These are phyloP conservation scores for Amaranthus palmeri DNA, from an alignment of 148 eudicot genomes.

Conservation along the genomic window DNA sequence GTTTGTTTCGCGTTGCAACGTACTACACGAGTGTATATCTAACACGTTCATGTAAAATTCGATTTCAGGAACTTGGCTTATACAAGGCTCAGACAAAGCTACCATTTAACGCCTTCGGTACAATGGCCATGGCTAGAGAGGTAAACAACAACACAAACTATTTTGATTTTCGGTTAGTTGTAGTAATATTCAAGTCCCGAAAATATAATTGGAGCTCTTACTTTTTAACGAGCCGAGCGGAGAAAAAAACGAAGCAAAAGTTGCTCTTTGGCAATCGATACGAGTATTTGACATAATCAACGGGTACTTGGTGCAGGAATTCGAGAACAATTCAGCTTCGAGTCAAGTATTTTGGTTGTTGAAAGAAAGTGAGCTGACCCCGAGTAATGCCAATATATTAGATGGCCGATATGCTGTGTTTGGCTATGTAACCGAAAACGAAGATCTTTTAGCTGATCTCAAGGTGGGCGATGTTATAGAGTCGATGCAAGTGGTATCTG, in stretches of 20 bases:
- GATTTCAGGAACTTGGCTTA: constrained; percentile 80
- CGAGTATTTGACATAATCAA: background rate
- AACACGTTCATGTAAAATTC: background rate
- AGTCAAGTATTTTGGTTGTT: constrained; percentile 95
- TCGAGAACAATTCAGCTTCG: constrained; percentile 83
- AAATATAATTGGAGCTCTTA: background rate
- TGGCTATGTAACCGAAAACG: constrained; percentile 85
- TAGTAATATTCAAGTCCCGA: background rate
- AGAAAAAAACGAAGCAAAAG: background rate
- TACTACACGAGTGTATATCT: background rate
- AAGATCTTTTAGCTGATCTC: constrained; percentile 82
- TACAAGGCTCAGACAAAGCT: constrained; percentile 99
- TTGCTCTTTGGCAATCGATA: background rate
- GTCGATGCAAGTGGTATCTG: constrained; percentile 78
- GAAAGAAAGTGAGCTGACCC: constrained; percentile 97
- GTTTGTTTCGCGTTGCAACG: no score
- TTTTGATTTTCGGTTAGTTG: background rate
- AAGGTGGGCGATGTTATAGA: constrained; percentile 97
- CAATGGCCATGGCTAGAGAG: constrained; percentile 99
- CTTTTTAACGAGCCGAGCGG: background rate
- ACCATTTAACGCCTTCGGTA: constrained; percentile 97
- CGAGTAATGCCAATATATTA: constrained; percentile 92
- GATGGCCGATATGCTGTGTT: constrained; percentile 95
- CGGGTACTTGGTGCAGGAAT: constrained; percentile 52
- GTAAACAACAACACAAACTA: constrained; percentile 32